Conservation (phyloP, 805 yeast species). For the Schwanniomyces sp. region DNA sequence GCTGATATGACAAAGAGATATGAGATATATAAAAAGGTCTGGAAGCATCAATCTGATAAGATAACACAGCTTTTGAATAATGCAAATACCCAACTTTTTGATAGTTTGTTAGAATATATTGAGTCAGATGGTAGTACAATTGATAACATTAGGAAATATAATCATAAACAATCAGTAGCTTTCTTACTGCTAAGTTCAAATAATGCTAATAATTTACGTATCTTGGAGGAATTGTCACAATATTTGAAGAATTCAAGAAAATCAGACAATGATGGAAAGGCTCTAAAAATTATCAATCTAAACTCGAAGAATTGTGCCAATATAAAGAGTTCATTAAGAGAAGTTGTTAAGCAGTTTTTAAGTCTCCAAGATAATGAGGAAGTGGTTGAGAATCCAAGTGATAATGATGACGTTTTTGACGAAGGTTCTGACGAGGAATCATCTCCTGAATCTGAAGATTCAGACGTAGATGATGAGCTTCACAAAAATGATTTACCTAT, state of each 20-base stretch:
- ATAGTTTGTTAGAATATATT: constrained; percentile 23
- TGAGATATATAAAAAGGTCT: constrained; percentile 20
- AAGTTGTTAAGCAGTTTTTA: constrained; percentile 31
- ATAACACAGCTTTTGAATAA: constrained; percentile 28
- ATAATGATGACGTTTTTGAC: constrained; percentile 10
- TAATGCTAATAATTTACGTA: constrained; percentile 39
- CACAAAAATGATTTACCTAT: constrained; percentile 10
- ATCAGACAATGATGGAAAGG: constrained; percentile 4
- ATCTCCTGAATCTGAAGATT: constrained; percentile 10
- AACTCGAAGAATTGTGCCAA: constrained; percentile 33
- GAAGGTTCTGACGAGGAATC: constrained; percentile 11
- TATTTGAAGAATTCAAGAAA: constrained; percentile 9
- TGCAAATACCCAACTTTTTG: constrained; percentile 32
- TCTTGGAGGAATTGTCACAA: constrained; percentile 32
- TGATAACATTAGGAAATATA: not conserved
- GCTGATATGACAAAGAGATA: constrained; percentile 21
- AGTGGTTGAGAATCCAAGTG: constrained; percentile 5
- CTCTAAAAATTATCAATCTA: constrained; percentile 23
- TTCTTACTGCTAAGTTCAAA: constrained; percentile 39
- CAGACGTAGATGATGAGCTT: constrained; percentile 14
- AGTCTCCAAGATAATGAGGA: constrained; percentile 9
- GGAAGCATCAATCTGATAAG: constrained; percentile 27
- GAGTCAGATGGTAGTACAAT: constrained; percentile 4
- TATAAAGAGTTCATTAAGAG: constrained; percentile 32
- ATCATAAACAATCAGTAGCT: constrained; percentile 26